Base-by-base conservation (phyloP, 1,284 basidiomycete genomes). In the Moesziomyces antarcticus region DNA sequence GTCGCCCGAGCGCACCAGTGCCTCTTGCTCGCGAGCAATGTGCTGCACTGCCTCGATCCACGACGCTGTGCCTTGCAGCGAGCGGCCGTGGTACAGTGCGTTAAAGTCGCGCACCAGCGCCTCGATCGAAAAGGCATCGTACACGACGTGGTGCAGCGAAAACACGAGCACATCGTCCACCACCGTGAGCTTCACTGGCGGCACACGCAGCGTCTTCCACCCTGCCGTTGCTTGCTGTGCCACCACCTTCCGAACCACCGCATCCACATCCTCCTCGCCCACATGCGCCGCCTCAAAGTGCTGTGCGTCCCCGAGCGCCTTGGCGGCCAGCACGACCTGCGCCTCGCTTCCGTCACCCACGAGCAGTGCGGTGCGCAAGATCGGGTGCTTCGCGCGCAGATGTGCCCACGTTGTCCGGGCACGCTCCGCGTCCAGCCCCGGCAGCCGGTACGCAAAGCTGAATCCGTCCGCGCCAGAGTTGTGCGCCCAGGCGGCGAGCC, bases 101-200 rank as follows among this genome's bases (percentile, higher is more conserved):
- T 22, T 58, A 22, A 80, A 67, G 51, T 83, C 81, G n/a, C 55
- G 44, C 18, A 77, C 53, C 10, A 83, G 46, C 55, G 81, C 49
- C 20, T 71, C 69, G 53, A 83, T 67, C 27, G 78, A 77, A 50
- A 69, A 74, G 8, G 78, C 78, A 44, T 83, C 82, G 60, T 83
- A 84, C 21, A 84, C 71, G 10, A 75, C 64, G 25, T 84, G 82
- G 57, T 78, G 72, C 16, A 84, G 58, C 35, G 72, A 73, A 22
- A 83, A 69, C 20, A 83, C 56, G 4, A 82, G 33, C 18, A 61
- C 50, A 20, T 71, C 63, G 1, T 60, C 57, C 2, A 73, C 72
- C 11, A 70, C 37, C 5, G 62, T 63, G n/a, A 74, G 56, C 53
- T 63, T 48, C 3, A 70, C 56, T 1, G 66, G 67, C 14, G 72